phyloP scores from a whole-genome alignment of 1,284 basidiomycete genomes.

The Thelephora terrestris region DNA sequence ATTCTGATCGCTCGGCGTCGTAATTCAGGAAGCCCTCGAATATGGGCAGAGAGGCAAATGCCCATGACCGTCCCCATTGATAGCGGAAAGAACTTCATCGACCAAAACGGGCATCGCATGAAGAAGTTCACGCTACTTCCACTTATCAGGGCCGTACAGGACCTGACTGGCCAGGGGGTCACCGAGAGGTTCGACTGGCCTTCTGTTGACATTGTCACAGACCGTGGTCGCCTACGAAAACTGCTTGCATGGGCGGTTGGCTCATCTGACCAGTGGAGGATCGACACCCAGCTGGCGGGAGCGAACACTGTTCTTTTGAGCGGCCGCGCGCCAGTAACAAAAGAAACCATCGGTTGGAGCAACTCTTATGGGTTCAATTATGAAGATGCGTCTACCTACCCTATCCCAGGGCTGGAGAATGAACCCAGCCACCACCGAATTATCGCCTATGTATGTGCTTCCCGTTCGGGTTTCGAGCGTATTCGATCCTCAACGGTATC shows the following conservation, averaged over 20 bases:
- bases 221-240: slow-evolving; percentile 41
- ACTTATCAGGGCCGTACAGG: slow-evolving; percentile 33
- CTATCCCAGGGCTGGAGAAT: slow-evolving; percentile 20
- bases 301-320: slow-evolving; percentile 35
- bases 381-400: slow-evolving; percentile 31
- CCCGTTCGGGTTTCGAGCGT: background rate
- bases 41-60: slow-evolving; percentile 30
- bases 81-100: slow-evolving; percentile 26
- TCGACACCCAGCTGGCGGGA: slow-evolving; percentile 42
- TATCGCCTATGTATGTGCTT: slow-evolving; percentile 25
- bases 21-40: slow-evolving; percentile 27
- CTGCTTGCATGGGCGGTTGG: slow-evolving; percentile 31
- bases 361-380: slow-evolving; percentile 34
- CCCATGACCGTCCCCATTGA: slow-evolving; percentile 37
- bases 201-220: slow-evolving; percentile 37
- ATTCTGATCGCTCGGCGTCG: background rate
- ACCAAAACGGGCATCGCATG: slow-evolving; percentile 37
- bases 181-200: slow-evolving; percentile 30
- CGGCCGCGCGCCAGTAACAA: slow-evolving; percentile 31
- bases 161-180: slow-evolving; percentile 3
- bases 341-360: slow-evolving; percentile 21
- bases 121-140: slow-evolving; percentile 30
- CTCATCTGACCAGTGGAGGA: slow-evolving; percentile 32
- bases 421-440: slow-evolving; percentile 27
- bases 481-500: too few relatives aligned